phyloP scores from a whole-genome alignment of 2,329 filamentous ascomycete genomes.

The Capronia coronata region DNA sequence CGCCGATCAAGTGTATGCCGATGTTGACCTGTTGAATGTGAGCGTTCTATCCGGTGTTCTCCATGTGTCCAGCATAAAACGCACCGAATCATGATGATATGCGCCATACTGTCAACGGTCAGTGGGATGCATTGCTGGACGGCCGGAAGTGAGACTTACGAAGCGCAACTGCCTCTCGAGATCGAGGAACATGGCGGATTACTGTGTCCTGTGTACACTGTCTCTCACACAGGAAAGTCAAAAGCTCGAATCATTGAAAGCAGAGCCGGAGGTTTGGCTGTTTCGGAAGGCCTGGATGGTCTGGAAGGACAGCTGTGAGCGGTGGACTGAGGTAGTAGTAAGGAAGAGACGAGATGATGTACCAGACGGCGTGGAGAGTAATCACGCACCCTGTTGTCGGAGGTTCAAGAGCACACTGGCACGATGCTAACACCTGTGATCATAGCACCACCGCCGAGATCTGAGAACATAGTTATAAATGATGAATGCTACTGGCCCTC shows the following conservation, averaged over 20 bases:
- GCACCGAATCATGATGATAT: slow-evolving; percentile 59
- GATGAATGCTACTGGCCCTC: no score
- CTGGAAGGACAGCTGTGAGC: no score
- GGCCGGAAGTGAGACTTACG: slow-evolving; percentile 41
- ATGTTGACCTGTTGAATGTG: slow-evolving; percentile 50
- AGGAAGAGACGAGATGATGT: no score
- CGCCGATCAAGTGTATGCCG: slow-evolving; percentile 57
- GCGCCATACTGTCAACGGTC: slow-evolving; percentile 52
- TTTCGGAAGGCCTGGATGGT: background rate
- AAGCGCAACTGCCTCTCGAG: slow-evolving; percentile 62
- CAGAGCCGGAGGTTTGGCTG: background rate
- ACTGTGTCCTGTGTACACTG: background rate
- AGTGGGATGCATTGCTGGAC: slow-evolving; percentile 16
- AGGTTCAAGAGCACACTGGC: no score
- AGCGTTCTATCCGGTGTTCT: background rate
- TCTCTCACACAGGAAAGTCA: background rate
- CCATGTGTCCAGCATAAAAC: slow-evolving; percentile 14
- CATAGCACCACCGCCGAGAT: no score
- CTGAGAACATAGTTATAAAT: no score
- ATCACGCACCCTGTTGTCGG: no score
- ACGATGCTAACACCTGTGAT: no score
- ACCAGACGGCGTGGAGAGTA: no score
- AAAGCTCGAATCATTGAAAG: slow-evolving; percentile 13
- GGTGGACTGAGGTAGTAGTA: no score
- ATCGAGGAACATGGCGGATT: slow-evolving; percentile 39